Conservation (phyloP, 2,329 filamentous ascomycete species). For the Arthrobotrys megalospora region DNA sequence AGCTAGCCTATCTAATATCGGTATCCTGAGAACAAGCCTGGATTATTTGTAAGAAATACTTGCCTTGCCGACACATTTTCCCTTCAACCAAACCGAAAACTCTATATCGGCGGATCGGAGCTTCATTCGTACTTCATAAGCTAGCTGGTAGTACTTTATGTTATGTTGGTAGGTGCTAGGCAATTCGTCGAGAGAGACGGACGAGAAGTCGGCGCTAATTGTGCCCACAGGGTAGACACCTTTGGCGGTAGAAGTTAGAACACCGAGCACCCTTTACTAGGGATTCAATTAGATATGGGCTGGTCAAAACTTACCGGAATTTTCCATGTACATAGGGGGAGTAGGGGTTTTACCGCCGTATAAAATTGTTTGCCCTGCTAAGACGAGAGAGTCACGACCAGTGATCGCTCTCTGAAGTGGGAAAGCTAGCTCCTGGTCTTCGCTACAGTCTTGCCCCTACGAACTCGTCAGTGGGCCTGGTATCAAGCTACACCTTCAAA, state of each 20-base stretch:
- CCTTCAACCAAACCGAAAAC: constrained; percentile 10
- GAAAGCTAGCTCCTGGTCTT: constrained; percentile 17
- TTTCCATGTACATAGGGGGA: not conserved
- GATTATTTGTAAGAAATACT: constrained; percentile 3
- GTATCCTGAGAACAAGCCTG: no score
- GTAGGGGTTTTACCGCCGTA: not conserved
- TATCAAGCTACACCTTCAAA: not conserved
- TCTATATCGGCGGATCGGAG: constrained; percentile 6
- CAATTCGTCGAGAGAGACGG: not conserved
- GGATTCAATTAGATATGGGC: not conserved
- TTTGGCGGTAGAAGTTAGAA: not conserved
- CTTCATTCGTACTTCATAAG: constrained; percentile 1
- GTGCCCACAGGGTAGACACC: constrained; percentile 6
- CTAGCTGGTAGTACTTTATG: not conserved
- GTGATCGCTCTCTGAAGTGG: not conserved
- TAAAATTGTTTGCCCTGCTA: not conserved
- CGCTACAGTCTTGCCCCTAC: constrained; percentile 29
- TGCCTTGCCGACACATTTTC: not conserved
- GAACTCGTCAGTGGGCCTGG: not conserved
- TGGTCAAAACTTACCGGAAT: constrained; percentile 8
- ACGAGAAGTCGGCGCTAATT: constrained; percentile 7
- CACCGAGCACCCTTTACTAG: no score
- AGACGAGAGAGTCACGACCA: not conserved
- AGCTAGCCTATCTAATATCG: no score
- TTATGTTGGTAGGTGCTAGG: not conserved